Percentiles rank a stretch among this genome's conserved stretches.
Conservation (phyloP, 179 eudicot species). For the Beta lomatogona region DNA sequence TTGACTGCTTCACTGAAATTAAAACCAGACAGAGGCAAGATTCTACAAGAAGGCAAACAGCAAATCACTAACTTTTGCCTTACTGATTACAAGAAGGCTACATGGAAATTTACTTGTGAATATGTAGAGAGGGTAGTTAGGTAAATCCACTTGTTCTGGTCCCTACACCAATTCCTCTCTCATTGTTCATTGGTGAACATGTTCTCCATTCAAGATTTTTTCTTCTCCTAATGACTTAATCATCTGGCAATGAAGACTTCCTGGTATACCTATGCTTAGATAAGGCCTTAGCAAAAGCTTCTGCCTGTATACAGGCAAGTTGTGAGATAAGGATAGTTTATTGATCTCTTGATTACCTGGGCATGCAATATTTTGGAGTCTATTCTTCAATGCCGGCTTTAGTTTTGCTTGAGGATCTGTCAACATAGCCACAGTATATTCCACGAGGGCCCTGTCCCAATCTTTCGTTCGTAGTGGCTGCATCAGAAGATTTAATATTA, state of each 20-base stretch:
- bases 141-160: no score
- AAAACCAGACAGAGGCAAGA: not conserved
- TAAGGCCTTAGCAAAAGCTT: not conserved
- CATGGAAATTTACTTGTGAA: no score
- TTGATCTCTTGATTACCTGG: conserved; percentile 56
- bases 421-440: conserved; percentile 65
- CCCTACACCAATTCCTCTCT: no score
- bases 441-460: conserved; percentile 89
- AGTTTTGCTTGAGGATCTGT: conserved; percentile 55
- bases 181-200: no score
- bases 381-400: conserved; percentile 51
- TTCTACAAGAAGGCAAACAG: not conserved
- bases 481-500: conserved; percentile 4
- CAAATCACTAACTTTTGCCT: not conserved
- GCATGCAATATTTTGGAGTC: conserved; percentile 72
- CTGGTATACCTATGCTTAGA: not conserved
- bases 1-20: not conserved
- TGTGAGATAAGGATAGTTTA: not conserved
- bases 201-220: not conserved
- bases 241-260: not conserved
- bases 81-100: not conserved
- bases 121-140: no score
- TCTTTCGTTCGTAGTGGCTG: conserved; percentile 81
- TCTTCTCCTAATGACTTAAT: not conserved
- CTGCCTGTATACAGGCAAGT: not conserved